These are phyloP conservation scores for Colletotrichum sidae DNA, from an alignment of 2,329 filamentous ascomycete genomes.

Conservation along the genomic window DNA sequence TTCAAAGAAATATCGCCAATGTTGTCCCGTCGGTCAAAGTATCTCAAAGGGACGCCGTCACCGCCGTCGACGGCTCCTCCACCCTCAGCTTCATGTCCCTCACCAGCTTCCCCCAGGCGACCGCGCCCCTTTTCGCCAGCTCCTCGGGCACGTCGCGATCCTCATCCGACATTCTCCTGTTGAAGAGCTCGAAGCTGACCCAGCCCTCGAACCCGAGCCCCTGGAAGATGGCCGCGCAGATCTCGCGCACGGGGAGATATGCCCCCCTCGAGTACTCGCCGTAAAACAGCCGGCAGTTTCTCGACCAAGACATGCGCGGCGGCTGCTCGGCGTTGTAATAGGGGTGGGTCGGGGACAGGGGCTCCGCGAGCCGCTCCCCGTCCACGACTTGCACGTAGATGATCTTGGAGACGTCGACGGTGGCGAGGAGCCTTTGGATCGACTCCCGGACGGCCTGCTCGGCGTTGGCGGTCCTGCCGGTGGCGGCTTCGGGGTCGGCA, in stretches of 20 bases:
- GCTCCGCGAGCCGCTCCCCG: conserved; percentile 70
- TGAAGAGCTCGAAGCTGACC: conserved; percentile 79
- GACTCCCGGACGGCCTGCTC: conserved; percentile 66
- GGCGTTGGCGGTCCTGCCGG: conserved; percentile 64
- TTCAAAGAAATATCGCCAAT: background rate
- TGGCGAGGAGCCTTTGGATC: conserved; percentile 63
- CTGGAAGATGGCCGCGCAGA: conserved; percentile 71
- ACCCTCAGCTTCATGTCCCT: conserved; percentile 49
- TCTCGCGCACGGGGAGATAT: conserved; percentile 74
- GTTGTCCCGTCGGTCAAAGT: background rate
- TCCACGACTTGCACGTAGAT: conserved; percentile 85
- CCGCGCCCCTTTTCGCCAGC: conserved; percentile 67
- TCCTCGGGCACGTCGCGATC: conserved; percentile 63
- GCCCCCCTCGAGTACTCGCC: conserved; percentile 70
- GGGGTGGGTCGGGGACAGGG: conserved; percentile 62
- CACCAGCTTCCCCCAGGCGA: conserved; percentile 62
- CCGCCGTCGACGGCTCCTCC: conserved; percentile 41
- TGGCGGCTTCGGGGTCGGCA: conserved; percentile 68
- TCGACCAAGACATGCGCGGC: conserved; percentile 79
- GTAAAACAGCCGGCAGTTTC: conserved; percentile 74
- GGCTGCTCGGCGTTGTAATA: conserved; percentile 51
- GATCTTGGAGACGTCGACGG: conserved; percentile 72
- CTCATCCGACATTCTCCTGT: conserved; percentile 65
- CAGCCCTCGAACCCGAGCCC: conserved; percentile 75
- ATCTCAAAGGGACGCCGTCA: conserved; percentile 49